Base-by-base conservation (phyloP, 2,329 filamentous ascomycete species). In the Gliomastix tumulicola region DNA sequence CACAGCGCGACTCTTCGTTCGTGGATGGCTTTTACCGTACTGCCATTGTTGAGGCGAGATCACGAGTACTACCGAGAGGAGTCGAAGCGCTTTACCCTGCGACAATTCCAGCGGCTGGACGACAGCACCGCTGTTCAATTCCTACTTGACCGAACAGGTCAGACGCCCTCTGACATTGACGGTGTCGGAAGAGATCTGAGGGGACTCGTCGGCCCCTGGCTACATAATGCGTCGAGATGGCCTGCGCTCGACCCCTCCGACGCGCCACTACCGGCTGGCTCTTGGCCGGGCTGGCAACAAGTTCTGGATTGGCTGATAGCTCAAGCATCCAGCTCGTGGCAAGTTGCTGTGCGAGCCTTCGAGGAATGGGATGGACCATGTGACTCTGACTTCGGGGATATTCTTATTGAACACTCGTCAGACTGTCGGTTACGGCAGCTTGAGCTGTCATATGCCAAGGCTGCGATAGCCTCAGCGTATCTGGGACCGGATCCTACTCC, bases 291-390 rank as follows among this genome's bases (percentile, higher is more conserved):
- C 7, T 89, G 84, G 83, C 79, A 86, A 43, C 68, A 74, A 43
- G 66, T 82, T 5, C 76, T 84, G 36, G 65, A 72, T 37, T 89
- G 84, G 83, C 66, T 90, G 27, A 65, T 73, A 12, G 51, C 61
- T 4, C 74, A 78, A 41, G 78, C 83, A 1, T 63, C 66, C 5
- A 65, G 64, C 16, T 72, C 77, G 13, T 83, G 86, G 69, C 62
- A 57, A 19, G 63, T 79, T n/a, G 73, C 76, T n/a, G 66, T 79
- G 21, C 67, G 69, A 34, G 78, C 74, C 7, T 63, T 88, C 22
- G 72, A 79, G 41, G 74, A 84, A 44, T 90, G 84, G 84, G 76
- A 82, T 47, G 85, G 84, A 0, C 82, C 84, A 1, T 65, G 65
- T 7, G 84, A 89, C 49, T 69, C 82, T 32, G 81, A 88, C 45